Percentiles rank a stretch among this genome's conserved stretches.
Conservation (phyloP, 768 basidiomycete species). For the Dacryopinax spathularia region DNA sequence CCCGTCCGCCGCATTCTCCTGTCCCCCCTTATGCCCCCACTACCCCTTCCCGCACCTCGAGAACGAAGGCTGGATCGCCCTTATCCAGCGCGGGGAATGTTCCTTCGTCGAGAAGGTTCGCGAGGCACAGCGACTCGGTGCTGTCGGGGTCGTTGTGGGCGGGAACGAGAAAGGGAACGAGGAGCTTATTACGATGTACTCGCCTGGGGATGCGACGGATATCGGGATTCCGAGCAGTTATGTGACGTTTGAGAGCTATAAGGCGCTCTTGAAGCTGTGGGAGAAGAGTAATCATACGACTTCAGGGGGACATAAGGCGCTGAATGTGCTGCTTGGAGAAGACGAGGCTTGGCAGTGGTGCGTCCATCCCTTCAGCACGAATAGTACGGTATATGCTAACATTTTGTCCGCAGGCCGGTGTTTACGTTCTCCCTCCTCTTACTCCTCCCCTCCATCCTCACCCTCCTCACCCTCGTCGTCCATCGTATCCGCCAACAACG, state of each 20-base stretch:
- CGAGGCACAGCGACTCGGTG: slow-evolving; percentile 52
- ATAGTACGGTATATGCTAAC: slow-evolving; percentile 8
- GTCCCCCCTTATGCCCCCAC: slow-evolving; percentile 51
- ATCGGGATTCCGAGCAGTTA: slow-evolving; percentile 75
- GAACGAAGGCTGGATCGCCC: slow-evolving; percentile 72
- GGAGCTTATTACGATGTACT: slow-evolving; percentile 80
- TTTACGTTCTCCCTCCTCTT: slow-evolving; percentile 77
- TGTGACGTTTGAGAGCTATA: slow-evolving; percentile 73
- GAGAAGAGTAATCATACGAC: slow-evolving; percentile 63
- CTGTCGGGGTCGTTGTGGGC: slow-evolving; percentile 82
- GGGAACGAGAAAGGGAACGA: slow-evolving; percentile 52
- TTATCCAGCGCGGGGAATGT: slow-evolving; percentile 79
- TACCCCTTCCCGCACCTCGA: slow-evolving; percentile 33
- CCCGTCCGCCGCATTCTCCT: slow-evolving; percentile 37
- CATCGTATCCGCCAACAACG: slow-evolving; percentile 76
- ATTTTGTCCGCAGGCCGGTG: slow-evolving; percentile 43
- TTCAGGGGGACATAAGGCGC: slow-evolving; percentile 21
- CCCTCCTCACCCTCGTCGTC: slow-evolving; percentile 75
- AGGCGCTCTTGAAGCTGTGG: slow-evolving; percentile 53
- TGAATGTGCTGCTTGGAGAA: slow-evolving; percentile 22
- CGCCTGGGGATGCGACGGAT: slow-evolving; percentile 76
- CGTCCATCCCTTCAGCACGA: slow-evolving; percentile 27
- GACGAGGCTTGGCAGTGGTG: slow-evolving; percentile 72
- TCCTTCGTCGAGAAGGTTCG: slow-evolving; percentile 80
- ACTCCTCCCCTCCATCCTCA: slow-evolving; percentile 77